Evolutionary conservation across 2,329 filamentous ascomycete genomes (phyloP).

Genomic region (Calonectria pseudoturangicola): DNA sequence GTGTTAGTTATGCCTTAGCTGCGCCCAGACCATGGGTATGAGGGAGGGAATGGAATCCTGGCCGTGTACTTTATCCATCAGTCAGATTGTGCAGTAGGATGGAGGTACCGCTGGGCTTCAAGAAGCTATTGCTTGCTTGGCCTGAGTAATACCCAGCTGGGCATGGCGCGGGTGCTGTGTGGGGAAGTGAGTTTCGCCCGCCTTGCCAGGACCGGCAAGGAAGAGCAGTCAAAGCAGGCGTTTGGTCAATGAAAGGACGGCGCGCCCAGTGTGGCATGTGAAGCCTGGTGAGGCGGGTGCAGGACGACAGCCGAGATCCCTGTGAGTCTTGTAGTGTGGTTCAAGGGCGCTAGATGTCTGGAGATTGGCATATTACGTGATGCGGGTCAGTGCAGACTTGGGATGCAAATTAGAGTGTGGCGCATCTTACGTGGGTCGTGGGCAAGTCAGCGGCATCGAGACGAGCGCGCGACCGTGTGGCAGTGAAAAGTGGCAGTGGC

Average conservation of each 20-base stretch:
- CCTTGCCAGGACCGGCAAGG: constrained; percentile 1
- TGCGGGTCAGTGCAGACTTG: not conserved
- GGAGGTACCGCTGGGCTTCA: not conserved
- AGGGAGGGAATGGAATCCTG: constrained; percentile 3
- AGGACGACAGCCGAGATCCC: constrained; percentile 13
- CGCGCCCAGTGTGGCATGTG: not conserved
- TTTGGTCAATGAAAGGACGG: not conserved
- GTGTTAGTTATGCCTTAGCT: not conserved
- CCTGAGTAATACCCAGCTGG: constrained; percentile 15
- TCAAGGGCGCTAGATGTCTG: not conserved
- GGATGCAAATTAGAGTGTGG: constrained; percentile 23
- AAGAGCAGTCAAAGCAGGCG: not conserved
- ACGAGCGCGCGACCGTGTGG: not conserved
- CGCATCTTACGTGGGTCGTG: constrained; percentile 6
- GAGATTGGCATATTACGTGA: constrained; percentile 26
- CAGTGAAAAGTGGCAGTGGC: constrained; percentile 13
- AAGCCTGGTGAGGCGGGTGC: not conserved
- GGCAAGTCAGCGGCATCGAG: not conserved
- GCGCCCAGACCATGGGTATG: not conserved
- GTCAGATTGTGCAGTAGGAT: constrained; percentile 22
- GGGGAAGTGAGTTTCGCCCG: constrained; percentile 26
- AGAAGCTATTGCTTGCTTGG: not conserved
- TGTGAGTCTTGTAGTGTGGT: constrained; percentile 8
- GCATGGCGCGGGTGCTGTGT: not conserved
- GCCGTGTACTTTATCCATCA: constrained; percentile 1